Conservation (phyloP, 768 basidiomycete genomes). For the Tylopilus subfusipes region DNA sequence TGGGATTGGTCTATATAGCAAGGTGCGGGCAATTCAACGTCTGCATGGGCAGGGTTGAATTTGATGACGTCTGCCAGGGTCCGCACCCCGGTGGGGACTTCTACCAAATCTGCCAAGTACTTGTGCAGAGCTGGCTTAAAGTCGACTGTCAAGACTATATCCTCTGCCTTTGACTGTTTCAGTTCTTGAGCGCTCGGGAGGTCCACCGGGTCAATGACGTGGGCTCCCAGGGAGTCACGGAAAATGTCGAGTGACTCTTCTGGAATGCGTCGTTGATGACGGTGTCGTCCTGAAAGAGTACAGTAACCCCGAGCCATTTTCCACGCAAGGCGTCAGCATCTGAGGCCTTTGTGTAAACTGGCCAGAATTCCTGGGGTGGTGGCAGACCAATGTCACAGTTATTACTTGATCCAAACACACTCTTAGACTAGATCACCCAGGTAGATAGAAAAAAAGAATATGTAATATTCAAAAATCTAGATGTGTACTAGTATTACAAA, state of each 20-base stretch:
- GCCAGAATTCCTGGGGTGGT: constrained; percentile 47
- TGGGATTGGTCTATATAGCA: constrained; percentile 37
- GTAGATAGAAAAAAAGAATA: too few relatives aligned
- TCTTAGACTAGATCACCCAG: too few relatives aligned
- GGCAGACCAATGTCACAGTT: constrained; percentile 35
- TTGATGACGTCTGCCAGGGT: constrained; percentile 55
- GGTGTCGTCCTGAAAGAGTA: constrained; percentile 23
- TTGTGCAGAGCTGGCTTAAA: constrained; percentile 51
- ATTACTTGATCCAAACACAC: too few relatives aligned
- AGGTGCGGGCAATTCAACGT: constrained; percentile 40
- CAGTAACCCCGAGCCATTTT: constrained; percentile 44
- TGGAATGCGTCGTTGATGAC: constrained; percentile 37
- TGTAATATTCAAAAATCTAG: too few relatives aligned
- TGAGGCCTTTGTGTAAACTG: constrained; percentile 55
- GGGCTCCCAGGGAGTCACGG: constrained; percentile 39
- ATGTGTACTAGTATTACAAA: too few relatives aligned
- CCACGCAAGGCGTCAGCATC: constrained; percentile 42
- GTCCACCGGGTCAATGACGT: constrained; percentile 59
- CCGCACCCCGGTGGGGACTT: constrained; percentile 58
- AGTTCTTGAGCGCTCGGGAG: constrained; percentile 53
- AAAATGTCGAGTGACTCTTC: constrained; percentile 37
- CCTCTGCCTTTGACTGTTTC: constrained; percentile 48
- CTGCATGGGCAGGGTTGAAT: constrained; percentile 52
- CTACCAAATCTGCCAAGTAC: constrained; percentile 44
- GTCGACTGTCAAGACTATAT: constrained; percentile 49